phyloP scores from a whole-genome alignment of 1,284 basidiomycete species.

The Vanrija sp. region DNA sequence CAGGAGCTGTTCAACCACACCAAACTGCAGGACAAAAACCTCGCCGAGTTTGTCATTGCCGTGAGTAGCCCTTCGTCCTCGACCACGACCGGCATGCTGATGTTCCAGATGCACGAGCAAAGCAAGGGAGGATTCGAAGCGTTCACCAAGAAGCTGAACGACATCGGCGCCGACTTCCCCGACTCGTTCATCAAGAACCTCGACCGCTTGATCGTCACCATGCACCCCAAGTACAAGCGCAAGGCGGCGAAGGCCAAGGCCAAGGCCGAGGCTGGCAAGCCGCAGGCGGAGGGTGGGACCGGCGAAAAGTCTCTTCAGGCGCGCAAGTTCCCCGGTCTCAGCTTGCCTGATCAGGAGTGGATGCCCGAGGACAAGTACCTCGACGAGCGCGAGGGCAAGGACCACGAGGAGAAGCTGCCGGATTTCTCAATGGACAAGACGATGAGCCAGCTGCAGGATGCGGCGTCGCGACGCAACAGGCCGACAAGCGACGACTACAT shows the following conservation, averaged over 20 bases:
- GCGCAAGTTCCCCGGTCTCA: constrained; percentile 85
- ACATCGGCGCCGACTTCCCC: constrained; percentile 80
- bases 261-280: constrained; percentile 24
- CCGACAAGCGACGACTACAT: constrained; percentile 53
- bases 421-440: constrained; percentile 66
- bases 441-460: constrained; percentile 69
- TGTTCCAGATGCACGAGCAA: constrained; percentile 66
- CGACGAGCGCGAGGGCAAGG: constrained; percentile 51
- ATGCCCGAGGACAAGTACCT: constrained; percentile 51
- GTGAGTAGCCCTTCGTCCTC: constrained; percentile 24
- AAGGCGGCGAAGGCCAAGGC: constrained; percentile 53
- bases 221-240: constrained; percentile 97
- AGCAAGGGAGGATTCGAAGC: constrained; percentile 55
- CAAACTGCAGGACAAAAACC: constrained; percentile 75
- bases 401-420: constrained; percentile 54
- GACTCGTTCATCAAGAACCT: constrained; percentile 86
- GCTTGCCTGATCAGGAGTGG: constrained; percentile 72
- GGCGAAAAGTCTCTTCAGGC: constrained; percentile 68
- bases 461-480: constrained; percentile 55
- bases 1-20: constrained; percentile 85
- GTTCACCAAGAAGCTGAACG: constrained; percentile 78
- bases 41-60: constrained; percentile 91
- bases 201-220: constrained; percentile 85
- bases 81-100: background rate
- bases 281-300: constrained; percentile 30